Base-by-base conservation (phyloP, 805 yeast genomes). In the Ogataea thermomethanolica region DNA sequence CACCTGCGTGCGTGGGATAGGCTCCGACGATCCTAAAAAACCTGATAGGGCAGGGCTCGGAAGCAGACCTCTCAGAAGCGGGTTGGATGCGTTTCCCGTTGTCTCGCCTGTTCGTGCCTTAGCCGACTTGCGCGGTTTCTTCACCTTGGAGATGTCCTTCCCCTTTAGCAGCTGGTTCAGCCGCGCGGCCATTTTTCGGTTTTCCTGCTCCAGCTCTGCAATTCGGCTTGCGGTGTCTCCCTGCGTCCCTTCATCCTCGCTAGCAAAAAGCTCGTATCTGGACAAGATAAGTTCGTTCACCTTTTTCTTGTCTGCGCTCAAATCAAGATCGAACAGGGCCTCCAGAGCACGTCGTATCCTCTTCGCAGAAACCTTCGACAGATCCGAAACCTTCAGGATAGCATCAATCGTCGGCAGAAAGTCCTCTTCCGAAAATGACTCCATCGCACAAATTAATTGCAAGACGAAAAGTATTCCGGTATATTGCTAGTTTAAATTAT, bases 341-440 rank as follows among this genome's bases (percentile, higher is more conserved):
- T 81, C 87, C n/a, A 86, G 54, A 0, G 90, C 91, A 44, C 72
- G 70, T 45, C 95, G 67, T 17, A 86, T 76, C 55, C 76, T 74
- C 58, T 82, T 83, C 6, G 84, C 88, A 0, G 90, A 77, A 11
- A 85, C 78, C 45, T 74, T 70, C 44, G 81, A 81, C 24, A 84
- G 68, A 51, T 85, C 83, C 1, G 90, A 77, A 6, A 78, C 89
- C 35, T 80, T 67, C 26, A 86, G 62, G 8, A 86, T 84, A 1
- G 95, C 84, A 56, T 82, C 89, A 26, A 83, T 79, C 46, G 81
- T 78, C 3, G 87, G 83, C 6, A 71, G 61, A 48, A 74, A 80
- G 43, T 70, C 63, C 9, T 38, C 34, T 11, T 46, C 44, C 2
- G 34, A 33, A 17, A 17, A 17, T 17, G 20, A 17, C 20, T 17